Percentiles rank a stretch among this genome's conserved stretches.
Conservation (phyloP, 768 basidiomycete species). For the Cyathus striatus region DNA sequence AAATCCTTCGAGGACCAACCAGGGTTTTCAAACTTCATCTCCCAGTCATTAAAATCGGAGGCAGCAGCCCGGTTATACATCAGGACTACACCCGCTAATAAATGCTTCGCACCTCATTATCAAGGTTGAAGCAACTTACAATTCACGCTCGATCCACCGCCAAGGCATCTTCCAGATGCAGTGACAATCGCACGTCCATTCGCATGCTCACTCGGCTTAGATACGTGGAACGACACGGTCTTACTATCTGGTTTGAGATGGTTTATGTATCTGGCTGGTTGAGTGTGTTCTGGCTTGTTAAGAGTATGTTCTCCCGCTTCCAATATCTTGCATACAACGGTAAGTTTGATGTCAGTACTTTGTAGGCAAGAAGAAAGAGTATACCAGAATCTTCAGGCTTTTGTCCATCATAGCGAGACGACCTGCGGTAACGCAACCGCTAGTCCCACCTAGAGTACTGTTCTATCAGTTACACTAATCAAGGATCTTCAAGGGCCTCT, state of each 20-base stretch:
- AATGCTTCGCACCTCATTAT: background rate
- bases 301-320: constrained; percentile 36
- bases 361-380: background rate
- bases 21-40: constrained; percentile 25
- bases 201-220: constrained; percentile 21
- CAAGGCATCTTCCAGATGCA: constrained; percentile 30
- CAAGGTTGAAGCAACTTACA: constrained; percentile 18
- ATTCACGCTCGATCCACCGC: constrained; percentile 45
- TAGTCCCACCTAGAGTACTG: constrained; percentile 25
- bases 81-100: constrained; percentile 9
- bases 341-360: background rate
- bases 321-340: constrained; percentile 22
- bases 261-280: constrained; percentile 32
- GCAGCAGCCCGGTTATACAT: constrained; percentile 38
- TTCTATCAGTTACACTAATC: background rate
- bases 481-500: background rate
- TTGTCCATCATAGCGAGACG: constrained; percentile 32
- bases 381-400: constrained; percentile 30
- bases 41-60: constrained; percentile 46
- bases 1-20: constrained; percentile 41
- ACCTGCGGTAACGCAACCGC: constrained; percentile 31
- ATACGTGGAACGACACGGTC: constrained; percentile 28
- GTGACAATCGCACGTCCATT: constrained; percentile 26
- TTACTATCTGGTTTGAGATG: constrained; percentile 27
- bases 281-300: constrained; percentile 27